A percentile compares a stretch with the other conserved stretches of the same genome.
phyloP scores from a whole-genome alignment of 2,329 filamentous ascomycete genomes.

The Purpureocillium takamizusanense region DNA sequence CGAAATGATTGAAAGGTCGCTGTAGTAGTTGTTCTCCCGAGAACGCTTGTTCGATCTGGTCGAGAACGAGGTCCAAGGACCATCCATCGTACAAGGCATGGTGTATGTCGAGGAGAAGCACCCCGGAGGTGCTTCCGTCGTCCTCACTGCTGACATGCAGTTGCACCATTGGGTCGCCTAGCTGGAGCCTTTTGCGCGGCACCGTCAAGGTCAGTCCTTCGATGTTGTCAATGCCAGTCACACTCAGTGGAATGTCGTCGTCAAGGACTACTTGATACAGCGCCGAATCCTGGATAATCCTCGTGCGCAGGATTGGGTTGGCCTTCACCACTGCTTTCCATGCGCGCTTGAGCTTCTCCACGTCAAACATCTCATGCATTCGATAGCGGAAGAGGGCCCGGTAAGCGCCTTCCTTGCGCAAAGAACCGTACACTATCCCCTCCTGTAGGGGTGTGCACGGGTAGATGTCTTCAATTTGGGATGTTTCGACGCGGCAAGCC shows the following conservation, averaged over 20 bases:
- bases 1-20: constrained; percentile 2
- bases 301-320: constrained; percentile 31
- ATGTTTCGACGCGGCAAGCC: too few relatives aligned
- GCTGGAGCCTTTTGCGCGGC: constrained; percentile 18
- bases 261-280: constrained; percentile 29
- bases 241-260: constrained; percentile 15
- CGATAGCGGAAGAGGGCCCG: constrained; percentile 6
- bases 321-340: constrained; percentile 12
- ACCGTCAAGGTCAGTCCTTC: neutral
- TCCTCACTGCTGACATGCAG: constrained; percentile 22
- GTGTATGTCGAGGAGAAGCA: constrained; percentile 31
- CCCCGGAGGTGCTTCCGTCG: neutral
- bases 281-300: constrained; percentile 28
- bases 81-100: constrained; percentile 45
- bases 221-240: constrained; percentile 11
- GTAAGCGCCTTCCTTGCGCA: too few relatives aligned
- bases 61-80: constrained; percentile 36
- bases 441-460: too few relatives aligned
- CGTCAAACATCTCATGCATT: constrained; percentile 4
- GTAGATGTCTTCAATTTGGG: too few relatives aligned
- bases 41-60: constrained; percentile 30
- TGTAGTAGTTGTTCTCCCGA: constrained; percentile 13
- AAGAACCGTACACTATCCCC: too few relatives aligned
- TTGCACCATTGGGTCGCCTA: constrained; percentile 30
- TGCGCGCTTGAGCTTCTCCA: constrained; percentile 3